Base-by-base conservation (phyloP, 2,329 filamentous ascomycete species). In the Xylaria sp. region DNA sequence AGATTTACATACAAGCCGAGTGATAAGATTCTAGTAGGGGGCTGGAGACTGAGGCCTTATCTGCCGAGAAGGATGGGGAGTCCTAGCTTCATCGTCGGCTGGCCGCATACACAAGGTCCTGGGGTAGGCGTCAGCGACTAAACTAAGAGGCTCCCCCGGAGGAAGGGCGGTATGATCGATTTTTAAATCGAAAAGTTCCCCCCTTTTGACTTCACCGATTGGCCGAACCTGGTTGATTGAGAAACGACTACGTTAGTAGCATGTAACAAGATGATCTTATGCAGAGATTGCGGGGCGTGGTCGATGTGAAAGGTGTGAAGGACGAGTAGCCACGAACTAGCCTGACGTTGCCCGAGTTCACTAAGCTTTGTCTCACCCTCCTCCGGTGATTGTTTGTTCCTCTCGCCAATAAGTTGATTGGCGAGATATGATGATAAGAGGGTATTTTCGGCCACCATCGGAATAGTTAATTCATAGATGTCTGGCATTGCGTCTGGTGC, bases 331-430 rank as follows among this genome's bases (percentile, higher is more conserved):
- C 61, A 64, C 42, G 45, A 54, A 51, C 53, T 19, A 65, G 39
- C 56, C 47, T 58, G 61, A 27, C 3, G 36, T 34, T n/a, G n/a
- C 17, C 62, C 51, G 58, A 54, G 50, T 58, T 32, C 56, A 68
- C 61, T 63, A 59, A 67, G 67, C 58, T 70, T 70, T 70, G 69
- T 71, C 69, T 68, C 55, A 71, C 69, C 62, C 48, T 60, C 62
- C 63, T 53, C 60, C 9, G 42, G 53, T 19, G 24, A 50, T 42
- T 55, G 42, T 53, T 57, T 54, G 60, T 65, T 48, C 53, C 42
- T 24, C 34, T 51, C 45, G 58, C 56, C 21, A 42, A 48, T 45
- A 27, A 60, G 62, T 50, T 63, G 54, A 68, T 65, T 69, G 64
- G 66, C 56, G 53, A 64, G 32, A 59, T 63, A 48, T 57, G 57